These are phyloP conservation scores for Vitis hybrid DNA, from an alignment of 177 flowering plant genomes.

Conservation along the genomic window DNA sequence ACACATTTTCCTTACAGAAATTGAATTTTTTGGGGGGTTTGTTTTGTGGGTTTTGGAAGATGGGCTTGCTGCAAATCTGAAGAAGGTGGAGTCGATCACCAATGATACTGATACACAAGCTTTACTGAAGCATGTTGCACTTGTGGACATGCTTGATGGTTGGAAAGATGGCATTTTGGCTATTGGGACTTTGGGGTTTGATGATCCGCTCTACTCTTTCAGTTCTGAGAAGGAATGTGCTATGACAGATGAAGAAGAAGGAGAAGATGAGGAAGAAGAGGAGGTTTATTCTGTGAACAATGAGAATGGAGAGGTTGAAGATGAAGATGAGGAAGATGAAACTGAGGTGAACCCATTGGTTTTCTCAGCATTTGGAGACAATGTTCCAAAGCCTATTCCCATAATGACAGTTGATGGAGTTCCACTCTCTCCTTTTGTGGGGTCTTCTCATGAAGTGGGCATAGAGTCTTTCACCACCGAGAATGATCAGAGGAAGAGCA, in stretches of 20 bases:
- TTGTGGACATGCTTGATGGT: slow-evolving; percentile 37
- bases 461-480: neutral
- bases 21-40: neutral
- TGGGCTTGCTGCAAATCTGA: slow-evolving; percentile 18
- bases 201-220: slow-evolving; percentile 23
- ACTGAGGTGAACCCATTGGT: slow-evolving; percentile 37
- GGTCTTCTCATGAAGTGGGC: slow-evolving; percentile 13
- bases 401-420: slow-evolving; percentile 11
- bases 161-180: slow-evolving; percentile 68
- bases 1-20: neutral
- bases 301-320: neutral
- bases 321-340: slow-evolving; percentile 22
- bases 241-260: slow-evolving; percentile 16
- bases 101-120: slow-evolving; percentile 39
- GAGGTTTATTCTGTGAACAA: too few relatives aligned
- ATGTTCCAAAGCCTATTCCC: neutral
- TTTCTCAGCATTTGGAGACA: slow-evolving; percentile 14
- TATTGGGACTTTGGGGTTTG: slow-evolving; percentile 73
- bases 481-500: slow-evolving; percentile 22
- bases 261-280: slow-evolving; percentile 8
- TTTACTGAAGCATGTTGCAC: slow-evolving; percentile 32
- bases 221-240: slow-evolving; percentile 16
- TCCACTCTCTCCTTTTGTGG: slow-evolving; percentile 7
- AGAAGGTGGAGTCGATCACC: slow-evolving; percentile 16
- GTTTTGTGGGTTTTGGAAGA: slow-evolving; percentile 12